A percentile compares a stretch with the other conserved stretches of the same genome.
These are phyloP conservation scores for Elsinoe australis DNA, from an alignment of 2,329 filamentous ascomycete genomes.

Conservation along the genomic window DNA sequence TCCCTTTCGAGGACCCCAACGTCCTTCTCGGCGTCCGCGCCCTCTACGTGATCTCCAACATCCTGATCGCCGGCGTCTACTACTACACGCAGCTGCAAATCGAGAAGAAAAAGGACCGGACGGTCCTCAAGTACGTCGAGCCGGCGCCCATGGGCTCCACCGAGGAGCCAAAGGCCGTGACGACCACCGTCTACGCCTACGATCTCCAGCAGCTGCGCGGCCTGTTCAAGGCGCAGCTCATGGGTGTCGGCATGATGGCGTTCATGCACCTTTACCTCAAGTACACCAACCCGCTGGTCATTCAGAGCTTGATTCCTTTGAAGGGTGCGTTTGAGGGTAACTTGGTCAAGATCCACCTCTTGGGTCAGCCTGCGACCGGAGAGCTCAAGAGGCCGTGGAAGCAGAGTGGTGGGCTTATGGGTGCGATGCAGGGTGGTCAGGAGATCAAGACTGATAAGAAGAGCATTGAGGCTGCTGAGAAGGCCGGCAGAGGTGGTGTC, in stretches of 20 bases:
- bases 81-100: conserved; percentile 77
- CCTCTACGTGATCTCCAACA: conserved; percentile 61
- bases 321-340: conserved; percentile 95
- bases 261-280: conserved; percentile 99
- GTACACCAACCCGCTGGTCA: conserved; percentile 97
- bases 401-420: conserved; percentile 72
- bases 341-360: conserved; percentile 89
- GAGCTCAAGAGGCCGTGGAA: conserved; percentile 97
- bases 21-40: conserved; percentile 57
- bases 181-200: conserved; percentile 93
- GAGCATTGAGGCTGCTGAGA: conserved; percentile 48
- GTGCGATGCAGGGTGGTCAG: conserved; percentile 57
- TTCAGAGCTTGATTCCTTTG: conserved; percentile 96
- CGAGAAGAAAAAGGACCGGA: conserved; percentile 96
- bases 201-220: conserved; percentile 77
- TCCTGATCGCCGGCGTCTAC: conserved; percentile 79
- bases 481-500: conserved; percentile 42
- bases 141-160: conserved; percentile 84
- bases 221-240: conserved; percentile 82
- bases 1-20: conserved; percentile 85
- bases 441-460: conserved; percentile 75
- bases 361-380: conserved; percentile 75
- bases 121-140: conserved; percentile 97
- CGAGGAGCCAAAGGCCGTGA: conserved; percentile 93
- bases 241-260: conserved; percentile 95